A percentile compares a stretch with the other conserved stretches of the same genome.
Conservation (phyloP, 2,329 filamentous ascomycete species). For the Fonsecaea erecta region DNA sequence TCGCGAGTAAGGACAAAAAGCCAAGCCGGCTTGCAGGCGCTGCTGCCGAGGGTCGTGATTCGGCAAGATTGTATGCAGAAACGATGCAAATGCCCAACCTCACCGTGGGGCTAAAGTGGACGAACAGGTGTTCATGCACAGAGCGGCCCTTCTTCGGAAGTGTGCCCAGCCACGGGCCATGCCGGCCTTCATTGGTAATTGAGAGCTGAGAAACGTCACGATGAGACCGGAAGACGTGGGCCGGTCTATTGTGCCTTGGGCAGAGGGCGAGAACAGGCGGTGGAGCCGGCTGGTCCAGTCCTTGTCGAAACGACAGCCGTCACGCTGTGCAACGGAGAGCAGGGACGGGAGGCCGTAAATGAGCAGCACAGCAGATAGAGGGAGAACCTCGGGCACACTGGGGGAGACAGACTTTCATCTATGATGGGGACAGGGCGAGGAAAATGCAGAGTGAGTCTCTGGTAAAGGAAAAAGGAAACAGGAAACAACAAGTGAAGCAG, state of each 20-base stretch:
- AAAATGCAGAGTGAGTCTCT: neutral
- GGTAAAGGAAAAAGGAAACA: neutral
- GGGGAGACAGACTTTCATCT: neutral
- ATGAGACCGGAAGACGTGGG: constrained; percentile 15
- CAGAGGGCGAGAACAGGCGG: constrained; percentile 24
- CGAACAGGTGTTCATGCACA: constrained; percentile 39
- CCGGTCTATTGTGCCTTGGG: constrained; percentile 3
- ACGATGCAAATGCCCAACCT: neutral
- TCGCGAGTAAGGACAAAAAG: constrained; percentile 3
- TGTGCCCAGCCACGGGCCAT: neutral
- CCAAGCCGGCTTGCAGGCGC: neutral
- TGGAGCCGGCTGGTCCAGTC: constrained; percentile 27
- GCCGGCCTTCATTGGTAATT: neutral
- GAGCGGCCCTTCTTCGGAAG: constrained; percentile 16
- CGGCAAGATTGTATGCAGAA: neutral
- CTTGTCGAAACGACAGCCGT: constrained; percentile 25
- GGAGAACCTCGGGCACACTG: constrained; percentile 1
- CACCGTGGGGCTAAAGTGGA: constrained; percentile 15
- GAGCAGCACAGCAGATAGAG: constrained; percentile 2
- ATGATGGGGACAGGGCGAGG: neutral
- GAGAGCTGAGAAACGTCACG: neutral
- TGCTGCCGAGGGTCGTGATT: constrained; percentile 1
- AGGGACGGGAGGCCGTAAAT: constrained; percentile 5
- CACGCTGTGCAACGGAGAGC: constrained; percentile 18
- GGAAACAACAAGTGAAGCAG: neutral